Percentiles rank a stretch among this genome's conserved stretches.
Conservation (phyloP, 75 land plant species). For the Selaginella tamariscina region DNA sequence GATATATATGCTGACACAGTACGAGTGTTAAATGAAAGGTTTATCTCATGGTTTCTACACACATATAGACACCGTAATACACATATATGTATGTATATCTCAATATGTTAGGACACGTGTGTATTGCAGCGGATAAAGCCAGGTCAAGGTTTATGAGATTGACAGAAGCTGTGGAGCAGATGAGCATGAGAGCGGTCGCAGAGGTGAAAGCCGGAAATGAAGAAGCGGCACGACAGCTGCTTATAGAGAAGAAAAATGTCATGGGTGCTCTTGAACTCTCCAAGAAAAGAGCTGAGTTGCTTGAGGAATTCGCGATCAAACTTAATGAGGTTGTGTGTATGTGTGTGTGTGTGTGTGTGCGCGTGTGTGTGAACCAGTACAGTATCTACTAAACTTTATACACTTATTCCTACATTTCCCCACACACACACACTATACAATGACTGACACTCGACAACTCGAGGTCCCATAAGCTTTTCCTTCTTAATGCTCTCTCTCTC, state of each 20-base stretch:
- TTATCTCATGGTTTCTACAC: too few relatives aligned
- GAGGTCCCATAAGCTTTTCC: background rate
- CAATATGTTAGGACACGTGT: too few relatives aligned
- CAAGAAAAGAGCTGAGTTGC: constrained; percentile 51
- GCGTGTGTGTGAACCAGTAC: background rate
- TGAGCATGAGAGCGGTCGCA: constrained; percentile 45
- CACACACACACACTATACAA: too few relatives aligned
- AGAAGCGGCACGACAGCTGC: constrained; percentile 50
- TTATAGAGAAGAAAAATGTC: constrained; percentile 68
- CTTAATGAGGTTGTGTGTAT: constrained; percentile 45
- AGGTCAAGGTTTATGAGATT: constrained; percentile 67
- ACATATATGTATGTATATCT: too few relatives aligned
- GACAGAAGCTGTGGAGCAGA: constrained; percentile 67
- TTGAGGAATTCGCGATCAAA: constrained; percentile 58
- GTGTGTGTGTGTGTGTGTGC: background rate
- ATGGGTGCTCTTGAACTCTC: constrained; percentile 70
- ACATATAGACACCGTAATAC: too few relatives aligned
- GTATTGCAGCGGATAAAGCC: constrained; percentile 54
- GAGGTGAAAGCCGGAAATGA: constrained; percentile 53
- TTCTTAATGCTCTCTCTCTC: background rate
- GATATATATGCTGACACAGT: background rate
- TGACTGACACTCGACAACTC: background rate
- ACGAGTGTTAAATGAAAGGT: too few relatives aligned
- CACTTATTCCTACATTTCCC: too few relatives aligned
- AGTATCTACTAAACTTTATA: too few relatives aligned